Evolutionary conservation across 1,284 basidiomycete species (phyloP), one percentile per base, ranked within the genome.

Genomic region (Earliella scabrosa): DNA sequence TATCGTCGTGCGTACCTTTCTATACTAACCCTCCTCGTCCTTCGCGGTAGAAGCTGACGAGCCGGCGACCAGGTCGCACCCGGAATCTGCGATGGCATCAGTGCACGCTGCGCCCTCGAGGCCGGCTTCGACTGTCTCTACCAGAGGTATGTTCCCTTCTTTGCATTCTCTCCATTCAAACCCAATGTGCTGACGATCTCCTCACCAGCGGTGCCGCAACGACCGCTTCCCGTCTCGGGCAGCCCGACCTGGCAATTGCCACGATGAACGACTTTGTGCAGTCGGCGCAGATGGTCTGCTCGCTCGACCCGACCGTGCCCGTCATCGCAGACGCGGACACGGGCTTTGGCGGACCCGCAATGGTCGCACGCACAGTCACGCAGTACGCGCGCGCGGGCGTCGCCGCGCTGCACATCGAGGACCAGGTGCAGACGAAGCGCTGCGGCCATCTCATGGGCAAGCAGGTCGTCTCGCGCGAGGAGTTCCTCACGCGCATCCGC

Each of bases 291-390:
- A 85, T 90, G 86, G 85, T 90, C 44, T 87, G 85, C 69, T 75
- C 83, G 49, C 64, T 91, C 36, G 75, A 83, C 59, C 86, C 87
- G 2, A 77, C 81, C 0, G 75, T 79, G 1, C 88, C 88, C 1
- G 84, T 93, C 29, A 92, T 92, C 60, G 90, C 90, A 2, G 90
- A 93, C 64, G 91, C 91, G 2, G 90, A 93, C 67, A 92, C 90
- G 41, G 90, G 89, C 4, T 93, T 91, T 58, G 91, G 91, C 53
- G 88, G 87, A 2, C 87, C 90, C 4, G 82, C 83, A 2, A 92
- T 87, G 77, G 85, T 92, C 36, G 87, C 87, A 21, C 85, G 90
- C 38, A 93, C 90, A 2, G 87, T 93, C 11, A 82, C 76, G 21
- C 81, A 88, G 67, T 93, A 93, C 63, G 81, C 77, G 20, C 79